Evolutionary conservation across 176 grass and related monocot genomes (phyloP).

Genomic region (Alopecurus myosuroides): DNA sequence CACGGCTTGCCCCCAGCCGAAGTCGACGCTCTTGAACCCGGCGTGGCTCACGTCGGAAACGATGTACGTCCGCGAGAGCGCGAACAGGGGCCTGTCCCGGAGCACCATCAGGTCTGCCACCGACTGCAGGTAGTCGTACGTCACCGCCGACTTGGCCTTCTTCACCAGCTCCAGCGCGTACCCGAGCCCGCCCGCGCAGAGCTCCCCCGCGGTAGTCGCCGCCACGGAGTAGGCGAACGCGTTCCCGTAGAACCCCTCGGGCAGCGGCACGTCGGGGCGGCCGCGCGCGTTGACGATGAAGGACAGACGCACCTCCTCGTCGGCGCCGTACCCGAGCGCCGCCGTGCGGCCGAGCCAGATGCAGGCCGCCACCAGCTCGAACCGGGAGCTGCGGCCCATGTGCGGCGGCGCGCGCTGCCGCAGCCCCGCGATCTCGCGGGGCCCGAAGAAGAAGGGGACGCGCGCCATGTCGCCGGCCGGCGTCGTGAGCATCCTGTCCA

Average conservation of each 20-base stretch:
- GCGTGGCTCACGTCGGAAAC: conserved; percentile 62
- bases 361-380: conserved; percentile 64
- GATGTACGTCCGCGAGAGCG: conserved; percentile 44
- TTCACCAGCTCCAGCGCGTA: conserved; percentile 55
- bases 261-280: conserved; percentile 31
- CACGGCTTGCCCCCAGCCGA: conserved; percentile 59
- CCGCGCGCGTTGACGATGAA: conserved; percentile 68
- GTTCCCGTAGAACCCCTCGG: conserved; percentile 71
- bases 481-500: conserved; percentile 8
- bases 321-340: conserved; percentile 37
- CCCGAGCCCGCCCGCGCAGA: conserved; percentile 33
- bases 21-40: conserved; percentile 60
- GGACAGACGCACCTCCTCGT: conserved; percentile 51
- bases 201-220: conserved; percentile 33
- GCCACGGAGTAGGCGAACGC: conserved; percentile 62
- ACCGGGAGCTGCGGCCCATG: conserved; percentile 23
- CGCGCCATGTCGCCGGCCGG: not conserved
- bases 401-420: conserved; percentile 29
- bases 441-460: conserved; percentile 49
- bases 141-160: conserved; percentile 57
- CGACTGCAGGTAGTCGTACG: conserved; percentile 59
- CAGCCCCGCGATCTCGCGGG: conserved; percentile 35
- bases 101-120: conserved; percentile 62
- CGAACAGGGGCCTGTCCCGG: conserved; percentile 28
- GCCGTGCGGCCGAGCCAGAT: conserved; percentile 60